Evolutionary conservation across 805 yeast genomes (phyloP).

Genomic region (Groenewaldozyma tartarivorans): DNA sequence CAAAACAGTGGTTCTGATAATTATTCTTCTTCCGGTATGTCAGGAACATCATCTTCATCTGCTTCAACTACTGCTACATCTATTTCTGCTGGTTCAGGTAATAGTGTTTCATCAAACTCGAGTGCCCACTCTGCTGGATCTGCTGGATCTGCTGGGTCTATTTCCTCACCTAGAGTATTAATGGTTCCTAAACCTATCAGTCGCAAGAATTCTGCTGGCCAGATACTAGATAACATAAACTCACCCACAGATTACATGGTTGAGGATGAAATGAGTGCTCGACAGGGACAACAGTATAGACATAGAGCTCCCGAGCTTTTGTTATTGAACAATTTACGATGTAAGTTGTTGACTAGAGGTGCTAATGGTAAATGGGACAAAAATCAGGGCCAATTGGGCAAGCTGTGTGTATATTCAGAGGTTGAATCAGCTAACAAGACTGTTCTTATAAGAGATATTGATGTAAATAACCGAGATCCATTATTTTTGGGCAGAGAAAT

Average conservation of each 20-base stretch:
- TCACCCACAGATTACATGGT: neutral
- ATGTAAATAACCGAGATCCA: constrained; percentile 1
- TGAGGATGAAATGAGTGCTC: neutral
- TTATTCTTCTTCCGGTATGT: neutral
- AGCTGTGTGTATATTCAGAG: constrained; percentile 14
- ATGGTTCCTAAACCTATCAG: neutral
- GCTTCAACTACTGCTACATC: neutral
- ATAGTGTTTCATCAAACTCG: neutral
- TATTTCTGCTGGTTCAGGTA: neutral
- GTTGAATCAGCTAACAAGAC: constrained; percentile 9
- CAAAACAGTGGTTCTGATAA: neutral
- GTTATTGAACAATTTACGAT: constrained; percentile 16
- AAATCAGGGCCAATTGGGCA: constrained; percentile 12
- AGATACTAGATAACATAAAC: neutral
- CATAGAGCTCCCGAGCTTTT: constrained; percentile 9
- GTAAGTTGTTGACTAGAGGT: constrained; percentile 12
- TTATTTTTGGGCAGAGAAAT: constrained; percentile 8
- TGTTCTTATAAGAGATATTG: constrained; percentile 6
- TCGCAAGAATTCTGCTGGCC: neutral
- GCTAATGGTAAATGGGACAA: constrained; percentile 11
- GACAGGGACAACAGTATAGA: neutral
- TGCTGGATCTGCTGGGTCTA: too few relatives aligned
- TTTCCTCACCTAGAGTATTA: neutral
- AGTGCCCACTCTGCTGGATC: too few relatives aligned
- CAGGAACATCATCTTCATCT: neutral